A percentile compares a stretch with the other conserved stretches of the same genome.
Evolutionary conservation across 2,329 filamentous ascomycete species (phyloP).

Genomic region (Chrysoporthe cubensis): DNA sequence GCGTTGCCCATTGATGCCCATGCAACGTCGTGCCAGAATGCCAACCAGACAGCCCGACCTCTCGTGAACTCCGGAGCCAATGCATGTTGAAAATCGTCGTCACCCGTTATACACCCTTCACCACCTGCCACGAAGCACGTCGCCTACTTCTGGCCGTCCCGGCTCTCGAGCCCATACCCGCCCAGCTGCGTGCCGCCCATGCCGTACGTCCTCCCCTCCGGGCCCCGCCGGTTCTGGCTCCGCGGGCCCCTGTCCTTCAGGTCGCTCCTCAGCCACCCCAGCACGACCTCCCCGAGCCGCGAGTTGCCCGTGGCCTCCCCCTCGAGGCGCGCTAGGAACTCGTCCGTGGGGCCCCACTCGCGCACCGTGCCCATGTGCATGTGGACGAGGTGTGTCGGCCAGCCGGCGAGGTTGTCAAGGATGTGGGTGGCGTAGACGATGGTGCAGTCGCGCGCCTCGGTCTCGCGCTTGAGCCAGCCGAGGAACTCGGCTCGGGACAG

Average conservation of each 20-base stretch:
- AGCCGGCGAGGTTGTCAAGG: conserved; percentile 88
- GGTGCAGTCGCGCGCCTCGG: conserved; percentile 78
- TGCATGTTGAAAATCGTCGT: conserved; percentile 18
- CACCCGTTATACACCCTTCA: background rate
- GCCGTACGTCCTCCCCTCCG: conserved; percentile 68
- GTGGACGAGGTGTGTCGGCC: conserved; percentile 95
- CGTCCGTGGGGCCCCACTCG: conserved; percentile 78
- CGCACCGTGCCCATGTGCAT: conserved; percentile 90
- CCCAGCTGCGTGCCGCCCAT: conserved; percentile 55
- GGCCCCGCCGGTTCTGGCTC: conserved; percentile 56
- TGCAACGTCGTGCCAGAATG: conserved; percentile 10
- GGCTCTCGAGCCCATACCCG: conserved; percentile 62
- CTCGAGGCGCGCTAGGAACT: conserved; percentile 64
- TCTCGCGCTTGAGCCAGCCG: conserved; percentile 83
- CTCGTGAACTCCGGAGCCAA: conserved; percentile 6
- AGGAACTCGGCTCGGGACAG: conserved; percentile 85
- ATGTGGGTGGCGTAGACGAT: conserved; percentile 99
- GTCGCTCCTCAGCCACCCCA: conserved; percentile 85
- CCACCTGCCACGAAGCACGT: background rate
- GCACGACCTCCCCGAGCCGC: conserved; percentile 81
- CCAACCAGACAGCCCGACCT: background rate
- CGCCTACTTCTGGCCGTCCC: conserved; percentile 33
- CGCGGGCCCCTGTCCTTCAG: conserved; percentile 78
- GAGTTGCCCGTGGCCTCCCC: conserved; percentile 68
- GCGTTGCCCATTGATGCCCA: conserved; percentile 11